Evolutionary conservation across 192 early-diverging fungal species (phyloP).

Genomic region (Phlyctochytrium arcticum): DNA sequence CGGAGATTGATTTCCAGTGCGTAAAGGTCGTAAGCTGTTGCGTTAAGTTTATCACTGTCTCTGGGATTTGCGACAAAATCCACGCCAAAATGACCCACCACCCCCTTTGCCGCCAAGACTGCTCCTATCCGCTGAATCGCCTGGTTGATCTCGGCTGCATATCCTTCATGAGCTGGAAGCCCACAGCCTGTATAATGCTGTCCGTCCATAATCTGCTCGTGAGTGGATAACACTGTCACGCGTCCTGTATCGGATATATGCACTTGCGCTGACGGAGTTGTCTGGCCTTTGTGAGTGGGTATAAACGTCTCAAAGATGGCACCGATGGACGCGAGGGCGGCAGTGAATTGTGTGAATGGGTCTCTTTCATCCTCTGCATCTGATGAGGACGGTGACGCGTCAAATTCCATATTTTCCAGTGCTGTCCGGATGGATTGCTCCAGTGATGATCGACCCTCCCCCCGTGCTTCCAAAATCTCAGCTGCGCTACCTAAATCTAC

Average conservation of each 20-base stretch:
- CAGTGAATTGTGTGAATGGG: neutral
- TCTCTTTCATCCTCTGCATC: no score
- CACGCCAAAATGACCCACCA: neutral
- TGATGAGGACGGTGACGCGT: neutral
- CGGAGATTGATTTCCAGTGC: constrained; percentile 7
- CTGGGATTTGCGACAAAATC: neutral
- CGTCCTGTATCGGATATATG: neutral
- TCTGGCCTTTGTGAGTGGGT: neutral
- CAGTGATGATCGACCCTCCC: neutral
- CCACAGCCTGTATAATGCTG: neutral
- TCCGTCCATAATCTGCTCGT: constrained; percentile 1
- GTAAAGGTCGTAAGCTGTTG: neutral
- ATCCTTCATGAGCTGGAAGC: neutral
- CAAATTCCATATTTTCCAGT: neutral
- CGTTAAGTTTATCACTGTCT: neutral
- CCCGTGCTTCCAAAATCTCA: neutral
- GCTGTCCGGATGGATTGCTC: neutral
- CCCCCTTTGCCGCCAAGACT: neutral
- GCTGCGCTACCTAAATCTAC: neutral
- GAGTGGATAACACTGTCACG: neutral
- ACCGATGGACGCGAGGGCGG: neutral
- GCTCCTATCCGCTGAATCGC: neutral
- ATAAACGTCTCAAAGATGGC: neutral
- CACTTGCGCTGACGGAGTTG: neutral
- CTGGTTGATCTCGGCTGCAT: neutral